These are phyloP conservation scores for Raffaelea ambrosiae DNA, from an alignment of 2,329 filamentous ascomycete genomes.

Conservation along the genomic window DNA sequence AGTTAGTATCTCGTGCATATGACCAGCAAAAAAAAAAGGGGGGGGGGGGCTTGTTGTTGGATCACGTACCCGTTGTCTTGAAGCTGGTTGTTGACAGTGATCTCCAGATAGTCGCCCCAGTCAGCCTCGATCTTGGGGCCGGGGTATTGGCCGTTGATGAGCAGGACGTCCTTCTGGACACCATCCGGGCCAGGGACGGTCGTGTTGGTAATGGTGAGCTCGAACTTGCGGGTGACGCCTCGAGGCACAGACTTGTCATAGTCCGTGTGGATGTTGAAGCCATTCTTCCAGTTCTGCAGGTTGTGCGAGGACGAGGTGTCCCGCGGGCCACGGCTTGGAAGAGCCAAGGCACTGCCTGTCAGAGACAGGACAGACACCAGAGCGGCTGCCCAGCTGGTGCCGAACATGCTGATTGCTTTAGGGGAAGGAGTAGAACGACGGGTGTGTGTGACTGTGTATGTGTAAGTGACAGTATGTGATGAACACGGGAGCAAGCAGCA, in stretches of 20 bases:
- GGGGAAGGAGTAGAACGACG: too few relatives aligned
- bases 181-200: conserved; percentile 15
- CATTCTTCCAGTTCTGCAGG: conserved; percentile 21
- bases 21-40: background rate
- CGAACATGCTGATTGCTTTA: background rate
- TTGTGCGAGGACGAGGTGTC: conserved; percentile 5
- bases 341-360: background rate
- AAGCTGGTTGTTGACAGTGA: conserved; percentile 60
- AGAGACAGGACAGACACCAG: background rate
- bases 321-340: background rate
- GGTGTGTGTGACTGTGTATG: background rate
- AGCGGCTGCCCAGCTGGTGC: background rate
- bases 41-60: background rate
- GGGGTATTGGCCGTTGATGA: conserved; percentile 23
- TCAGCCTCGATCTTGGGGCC: conserved; percentile 23
- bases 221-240: conserved; percentile 17
- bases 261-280: conserved; percentile 21
- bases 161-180: conserved; percentile 20
- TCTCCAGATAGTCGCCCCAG: conserved; percentile 34
- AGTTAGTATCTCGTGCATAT: too few relatives aligned
- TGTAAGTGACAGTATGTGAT: too few relatives aligned
- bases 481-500: too few relatives aligned
- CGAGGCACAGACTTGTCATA: conserved; percentile 18
- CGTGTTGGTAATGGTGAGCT: conserved; percentile 19
- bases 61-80: conserved; percentile 25